Conservation (phyloP, 805 yeast genomes). For the Ogataea ganodermae region DNA sequence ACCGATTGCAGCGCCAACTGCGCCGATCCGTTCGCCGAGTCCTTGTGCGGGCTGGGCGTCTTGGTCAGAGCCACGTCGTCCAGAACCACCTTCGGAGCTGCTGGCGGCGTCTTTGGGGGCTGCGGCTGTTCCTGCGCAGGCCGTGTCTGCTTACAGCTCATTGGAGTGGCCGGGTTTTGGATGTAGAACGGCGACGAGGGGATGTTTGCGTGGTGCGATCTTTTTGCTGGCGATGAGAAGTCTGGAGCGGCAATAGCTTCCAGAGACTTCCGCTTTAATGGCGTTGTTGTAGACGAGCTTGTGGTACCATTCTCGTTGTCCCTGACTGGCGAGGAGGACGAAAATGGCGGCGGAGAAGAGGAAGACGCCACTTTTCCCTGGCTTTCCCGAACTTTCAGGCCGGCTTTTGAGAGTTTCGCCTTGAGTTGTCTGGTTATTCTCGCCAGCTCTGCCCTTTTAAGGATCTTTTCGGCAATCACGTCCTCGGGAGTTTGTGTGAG, state of each 20-base stretch:
- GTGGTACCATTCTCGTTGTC: neutral
- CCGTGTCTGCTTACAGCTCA: conserved; percentile 3
- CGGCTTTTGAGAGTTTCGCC: conserved; percentile 44
- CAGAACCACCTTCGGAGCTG: conserved; percentile 19
- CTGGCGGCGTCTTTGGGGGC: conserved; percentile 37
- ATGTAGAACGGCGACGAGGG: conserved; percentile 35
- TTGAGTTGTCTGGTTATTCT: conserved; percentile 47
- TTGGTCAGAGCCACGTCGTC: conserved; percentile 22
- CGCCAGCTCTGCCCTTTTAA: conserved; percentile 48
- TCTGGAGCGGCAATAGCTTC: conserved; percentile 18
- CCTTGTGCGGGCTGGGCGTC: conserved; percentile 22
- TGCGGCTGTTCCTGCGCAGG: conserved; percentile 21
- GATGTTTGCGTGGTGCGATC: conserved; percentile 26
- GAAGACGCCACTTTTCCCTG: conserved; percentile 22
- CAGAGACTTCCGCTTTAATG: conserved; percentile 31
- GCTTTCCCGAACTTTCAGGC: conserved; percentile 38
- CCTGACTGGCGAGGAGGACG: conserved; percentile 20
- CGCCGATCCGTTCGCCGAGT: conserved; percentile 17
- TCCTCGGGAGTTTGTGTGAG: conserved; percentile 35
- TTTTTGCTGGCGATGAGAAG: conserved; percentile 31
- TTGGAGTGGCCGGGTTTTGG: conserved; percentile 13
- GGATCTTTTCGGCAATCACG: conserved; percentile 44
- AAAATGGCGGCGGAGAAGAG: conserved; percentile 16
- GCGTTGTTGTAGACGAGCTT: conserved; percentile 23
- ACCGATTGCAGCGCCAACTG: conserved; percentile 27